A percentile compares a stretch with the other conserved stretches of the same genome.
Evolutionary conservation across 441 rosid species (phyloP).

Genomic region (Metrosideros polymorpha): DNA sequence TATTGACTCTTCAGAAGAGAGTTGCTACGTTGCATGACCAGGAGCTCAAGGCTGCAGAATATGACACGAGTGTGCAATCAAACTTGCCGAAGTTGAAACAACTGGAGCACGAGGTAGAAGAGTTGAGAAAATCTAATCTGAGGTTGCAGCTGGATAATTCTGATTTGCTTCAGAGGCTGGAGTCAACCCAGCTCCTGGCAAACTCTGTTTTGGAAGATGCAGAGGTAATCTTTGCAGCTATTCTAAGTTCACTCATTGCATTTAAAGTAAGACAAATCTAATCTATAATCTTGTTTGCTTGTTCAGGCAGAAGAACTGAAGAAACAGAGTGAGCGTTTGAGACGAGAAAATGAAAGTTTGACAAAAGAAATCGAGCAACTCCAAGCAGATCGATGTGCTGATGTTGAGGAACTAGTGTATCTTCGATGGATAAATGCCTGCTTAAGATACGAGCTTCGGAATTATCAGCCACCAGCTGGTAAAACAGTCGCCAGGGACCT

Average conservation of each 20-base stretch:
- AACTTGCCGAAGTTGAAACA: constrained; percentile 44
- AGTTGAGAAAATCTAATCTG: constrained; percentile 45
- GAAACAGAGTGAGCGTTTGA: constrained; percentile 25
- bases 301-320: constrained; percentile 45
- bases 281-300: neutral
- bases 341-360: constrained; percentile 47
- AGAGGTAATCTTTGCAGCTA: constrained; percentile 20
- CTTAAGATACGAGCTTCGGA: constrained; percentile 67
- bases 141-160: constrained; percentile 57
- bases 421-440: constrained; percentile 92
- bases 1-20: constrained; percentile 47
- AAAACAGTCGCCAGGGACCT: constrained; percentile 78
- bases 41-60: constrained; percentile 26
- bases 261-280: neutral
- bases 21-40: constrained; percentile 57
- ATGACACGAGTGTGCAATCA: constrained; percentile 20
- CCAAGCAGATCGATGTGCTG: constrained; percentile 52
- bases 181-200: constrained; percentile 47
- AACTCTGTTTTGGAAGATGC: constrained; percentile 48
- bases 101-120: constrained; percentile 55
- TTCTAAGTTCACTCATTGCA: neutral
- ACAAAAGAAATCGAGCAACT: constrained; percentile 53
- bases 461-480: constrained; percentile 48
- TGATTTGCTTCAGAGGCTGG: constrained; percentile 46
- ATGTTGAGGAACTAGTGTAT: constrained; percentile 68